Evolutionary conservation across 2,329 filamentous ascomycete species (phyloP), one percentile per base, ranked within the genome.

Genomic region (Fusarium haematococcum): DNA sequence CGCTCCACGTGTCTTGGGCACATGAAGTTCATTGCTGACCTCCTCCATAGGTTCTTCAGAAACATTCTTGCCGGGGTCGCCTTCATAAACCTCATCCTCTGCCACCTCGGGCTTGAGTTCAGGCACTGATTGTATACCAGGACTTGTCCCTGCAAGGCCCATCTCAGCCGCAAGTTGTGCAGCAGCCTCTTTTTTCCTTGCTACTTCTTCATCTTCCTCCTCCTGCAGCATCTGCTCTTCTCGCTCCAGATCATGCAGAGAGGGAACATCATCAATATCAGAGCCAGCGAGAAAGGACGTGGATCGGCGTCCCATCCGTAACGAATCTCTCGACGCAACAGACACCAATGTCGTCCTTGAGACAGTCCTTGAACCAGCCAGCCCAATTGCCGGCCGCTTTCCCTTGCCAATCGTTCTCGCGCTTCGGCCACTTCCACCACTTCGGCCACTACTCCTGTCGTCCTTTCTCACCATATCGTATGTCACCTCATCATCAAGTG

Each of bases 401-500:
- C 90, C 90, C 73, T 91, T 91, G 75, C 88, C 91, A 71, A 87
- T 89, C 69, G 84, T 83, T 25, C 89, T 91, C 72, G 50, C 59
- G 56, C 89, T 93, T 54, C 88, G 90, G n/a, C 79, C 80, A 59
- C 72, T 80, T 54, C 78, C 79, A 77, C 92, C 95, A 75, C 79
- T 81, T 69, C 71, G 80, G 33, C 80, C 81, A 77, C 93, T 95
- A 75, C 92, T 92, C 54, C 89, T 88, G 78, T 95, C 93, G 66
- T 97, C 95, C 74, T 93, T 91, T 62, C 93, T 90, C 69, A 95
- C 92, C 70, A 98, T 87, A 4, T 92, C 91, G 81, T 97, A 92
- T 4, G 95, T 94, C 77, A 98, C 97, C 79, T 98, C 95, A 80
- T 98, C 96, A 77, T 96, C 94, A 20, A 98, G 85, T 14, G 95